These are phyloP conservation scores for Blepharisma japonicum DNA, from an alignment of 73 alveolate genomes.

Conservation along the genomic window DNA sequence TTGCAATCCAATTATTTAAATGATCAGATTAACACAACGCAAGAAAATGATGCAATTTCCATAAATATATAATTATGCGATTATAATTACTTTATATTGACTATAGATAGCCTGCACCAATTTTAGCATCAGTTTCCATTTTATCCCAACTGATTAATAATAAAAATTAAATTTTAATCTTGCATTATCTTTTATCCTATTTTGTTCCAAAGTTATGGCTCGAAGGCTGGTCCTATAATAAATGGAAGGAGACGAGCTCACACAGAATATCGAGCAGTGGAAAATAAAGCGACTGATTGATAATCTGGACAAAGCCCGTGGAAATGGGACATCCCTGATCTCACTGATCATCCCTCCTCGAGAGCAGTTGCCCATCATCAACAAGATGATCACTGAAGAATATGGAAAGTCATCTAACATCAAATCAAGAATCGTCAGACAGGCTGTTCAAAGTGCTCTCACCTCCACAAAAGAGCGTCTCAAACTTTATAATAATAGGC, in stretches of 20 bases:
- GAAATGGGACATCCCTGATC: constrained; percentile 92
- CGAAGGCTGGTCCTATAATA: no score
- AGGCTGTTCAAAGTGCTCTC: constrained; percentile 75
- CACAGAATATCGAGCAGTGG: constrained; percentile 72
- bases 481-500: constrained; percentile 73
- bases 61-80: no score
- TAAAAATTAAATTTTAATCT: no score
- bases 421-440: constrained; percentile 81
- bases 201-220: no score
- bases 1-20: no score
- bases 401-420: constrained; percentile 83
- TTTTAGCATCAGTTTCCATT: no score
- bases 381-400: constrained; percentile 75
- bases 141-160: no score
- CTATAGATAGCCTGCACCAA: no score
- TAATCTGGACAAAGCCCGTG: constrained; percentile 77
- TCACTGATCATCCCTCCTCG: constrained; percentile 80
- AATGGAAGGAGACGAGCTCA: constrained; percentile 53
- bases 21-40: no score
- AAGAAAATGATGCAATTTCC: no score
- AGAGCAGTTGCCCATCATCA: constrained; percentile 71
- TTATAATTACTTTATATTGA: no score
- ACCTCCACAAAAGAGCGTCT: constrained; percentile 76
- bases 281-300: constrained; percentile 80
- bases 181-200: no score